Base-by-base conservation (phyloP, 2,329 filamentous ascomycete species). In the Colletotrichum lindemuthianum region DNA sequence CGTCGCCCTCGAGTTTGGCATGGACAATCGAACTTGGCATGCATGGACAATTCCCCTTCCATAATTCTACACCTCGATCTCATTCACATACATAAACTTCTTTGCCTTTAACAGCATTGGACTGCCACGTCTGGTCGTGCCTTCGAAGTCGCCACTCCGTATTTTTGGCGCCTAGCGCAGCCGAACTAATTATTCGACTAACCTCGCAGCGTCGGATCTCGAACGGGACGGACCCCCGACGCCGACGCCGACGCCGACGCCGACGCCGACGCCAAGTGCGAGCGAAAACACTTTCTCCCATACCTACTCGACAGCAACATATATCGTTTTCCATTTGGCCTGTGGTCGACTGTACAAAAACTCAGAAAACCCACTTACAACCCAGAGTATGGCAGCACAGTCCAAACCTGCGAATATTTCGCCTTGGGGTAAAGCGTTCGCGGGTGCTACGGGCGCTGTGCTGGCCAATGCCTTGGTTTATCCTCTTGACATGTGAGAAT, bases 381-480 rank as follows among this genome's bases (percentile, higher is more conserved):
- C 34, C 60, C 49, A 58, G 65, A 43, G n/a, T 32, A 87, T 88
- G 86, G 78, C 80, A 63, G 82, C 75, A 57, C 84, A 85, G 72
- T 88, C 86, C 43, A 95, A 93, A 77, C 84, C 88, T 68, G 83
- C 83, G 57, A 82, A 83, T 69, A 87, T 98, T 65, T 93, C 96
- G 45, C 92, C 96, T 59, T 98, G 95, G 95, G 95, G 94, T 59
- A 90, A 90, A 74, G 96, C 96, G 59, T 88, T 97, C 69, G 95
- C 96, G 68, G 96, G 96, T 72, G 93, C 96, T 56, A 92, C 92
- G 16, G 96, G 96, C 67, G 96, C 96, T 50, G 93, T 98, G 41
- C 84, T 99, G 65, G 96, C 96, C 63, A 99, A 99, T 82, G 92
- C 94, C 48, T 81, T 97, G 68, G 95, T 98, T 63, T 99, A 99